phyloP scores from a whole-genome alignment of 371 early-diverging fungal genomes.

The Choanephora cucurbitarum region DNA sequence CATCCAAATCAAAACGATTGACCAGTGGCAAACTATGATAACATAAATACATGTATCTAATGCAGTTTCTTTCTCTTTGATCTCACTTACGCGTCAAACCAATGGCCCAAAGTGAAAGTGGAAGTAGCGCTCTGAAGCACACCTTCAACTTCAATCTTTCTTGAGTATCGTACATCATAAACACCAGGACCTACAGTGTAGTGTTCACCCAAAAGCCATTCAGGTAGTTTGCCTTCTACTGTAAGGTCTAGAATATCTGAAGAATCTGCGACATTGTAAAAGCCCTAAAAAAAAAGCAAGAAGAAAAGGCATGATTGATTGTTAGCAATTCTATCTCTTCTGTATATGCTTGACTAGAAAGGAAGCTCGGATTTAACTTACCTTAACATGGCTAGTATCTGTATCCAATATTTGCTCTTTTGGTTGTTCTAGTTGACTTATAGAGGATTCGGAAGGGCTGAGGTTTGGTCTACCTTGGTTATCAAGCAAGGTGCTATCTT shows the following conservation, averaged over 20 bases:
- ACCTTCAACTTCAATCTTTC: constrained; percentile 60
- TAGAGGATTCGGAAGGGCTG: constrained; percentile 16
- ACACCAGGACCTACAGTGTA: constrained; percentile 65
- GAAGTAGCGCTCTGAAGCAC: constrained; percentile 60
- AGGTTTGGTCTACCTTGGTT: constrained; percentile 29
- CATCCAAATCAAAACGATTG: constrained; percentile 64
- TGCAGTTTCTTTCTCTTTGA: no score
- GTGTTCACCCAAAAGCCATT: constrained; percentile 65
- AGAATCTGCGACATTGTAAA: constrained; percentile 42
- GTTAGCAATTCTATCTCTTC: no score
- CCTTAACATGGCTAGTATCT: constrained; percentile 43
- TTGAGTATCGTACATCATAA: constrained; percentile 61
- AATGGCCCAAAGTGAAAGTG: constrained; percentile 67
- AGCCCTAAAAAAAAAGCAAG: constrained; percentile 29
- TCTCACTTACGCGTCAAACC: constrained; percentile 63
- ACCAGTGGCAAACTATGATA: constrained; percentile 53
- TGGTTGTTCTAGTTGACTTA: not conserved
- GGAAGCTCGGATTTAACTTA: no score
- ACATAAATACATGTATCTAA: not conserved
- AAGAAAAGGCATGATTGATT: not conserved
- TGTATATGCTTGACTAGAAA: not conserved
- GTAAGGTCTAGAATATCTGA: constrained; percentile 40
- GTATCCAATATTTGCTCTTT: constrained; percentile 1
- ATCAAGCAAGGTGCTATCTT: constrained; percentile 30
- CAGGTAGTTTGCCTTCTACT: constrained; percentile 60